Evolutionary conservation across 1,284 basidiomycete genomes (phyloP).

Genomic region (Calocybe gambosa): DNA sequence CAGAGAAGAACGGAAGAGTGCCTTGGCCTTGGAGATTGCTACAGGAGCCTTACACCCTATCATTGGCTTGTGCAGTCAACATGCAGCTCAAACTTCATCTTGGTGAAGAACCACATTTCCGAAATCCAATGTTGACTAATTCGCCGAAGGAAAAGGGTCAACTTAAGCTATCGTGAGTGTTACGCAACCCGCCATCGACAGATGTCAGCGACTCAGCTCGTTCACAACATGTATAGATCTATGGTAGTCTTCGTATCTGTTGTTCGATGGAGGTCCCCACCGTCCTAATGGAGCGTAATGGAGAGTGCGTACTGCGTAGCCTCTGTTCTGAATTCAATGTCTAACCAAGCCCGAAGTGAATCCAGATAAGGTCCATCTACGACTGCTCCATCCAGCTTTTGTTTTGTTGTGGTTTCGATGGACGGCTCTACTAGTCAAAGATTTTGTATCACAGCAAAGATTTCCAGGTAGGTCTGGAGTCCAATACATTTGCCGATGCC

Average conservation of each 20-base stretch:
- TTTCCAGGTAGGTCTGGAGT: background rate
- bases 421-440: background rate
- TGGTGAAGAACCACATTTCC: no score
- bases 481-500: conserved; percentile 2
- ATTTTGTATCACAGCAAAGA: background rate
- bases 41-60: no score
- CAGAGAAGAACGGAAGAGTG: no score
- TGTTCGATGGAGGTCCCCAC: background rate
- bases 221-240: background rate
- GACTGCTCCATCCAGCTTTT: background rate
- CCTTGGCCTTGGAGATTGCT: no score
- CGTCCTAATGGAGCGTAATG: background rate
- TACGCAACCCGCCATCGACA: background rate
- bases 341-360: background rate
- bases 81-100: no score
- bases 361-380: background rate
- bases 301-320: background rate
- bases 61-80: no score
- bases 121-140: no score
- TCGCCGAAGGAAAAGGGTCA: no score
- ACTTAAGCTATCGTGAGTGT: background rate
- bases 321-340: background rate
- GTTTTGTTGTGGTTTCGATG: background rate
- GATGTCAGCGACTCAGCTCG: background rate
- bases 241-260: background rate